Evolutionary conservation across 73 alveolate species (phyloP), one percentile per base, ranked within the genome.

Genomic region (Uronychia binucleata): DNA sequence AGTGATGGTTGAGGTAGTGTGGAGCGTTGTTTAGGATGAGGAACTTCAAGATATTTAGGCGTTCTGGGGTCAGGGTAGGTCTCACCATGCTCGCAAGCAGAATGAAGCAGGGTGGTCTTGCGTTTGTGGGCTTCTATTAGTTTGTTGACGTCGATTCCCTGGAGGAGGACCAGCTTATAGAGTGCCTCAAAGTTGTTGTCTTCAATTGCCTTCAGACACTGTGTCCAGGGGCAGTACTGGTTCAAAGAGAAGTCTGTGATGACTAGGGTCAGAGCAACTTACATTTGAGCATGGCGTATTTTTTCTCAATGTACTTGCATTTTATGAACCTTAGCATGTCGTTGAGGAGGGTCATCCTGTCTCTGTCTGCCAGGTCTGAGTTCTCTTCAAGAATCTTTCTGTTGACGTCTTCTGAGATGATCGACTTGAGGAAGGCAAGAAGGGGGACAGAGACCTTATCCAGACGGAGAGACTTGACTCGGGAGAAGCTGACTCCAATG

Each of bases 401-500:
- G 88, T 81, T 81, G 26, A 81, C 58, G 19, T 81, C 88, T 8
- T 81, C 74, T 1, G 31, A 0, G 59, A 59, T 30, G 1, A 81
- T 78, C 31, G 25, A 1, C 33, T 58, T 59, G 33, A 59, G 33
- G 75, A 58, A 81, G 28, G 28, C 77, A 67, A 93, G 34, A 33
- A 86, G 58, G 76, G 88, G 84, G 0, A 91, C 33, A n/a, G 94
- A 88, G 92, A 87, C 91, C 90, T 89, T 81, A 88, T 95, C 99
- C 80, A 95, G 91, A 57, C 94, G 93, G 59, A 91, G 90, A 31
- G 98, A 93, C 85, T 91, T 93, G 76, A 95, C 94, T 77, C 87
- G 89, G 81, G 97, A 90, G 59, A 93, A 85, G 76, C 93, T 97
- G 67, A 90, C 95, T 0, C 98, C 97, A 77, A 95, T 92, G 57